Evolutionary conservation across 345 rosid genomes (phyloP).

Genomic region (Iberis pinnata): DNA sequence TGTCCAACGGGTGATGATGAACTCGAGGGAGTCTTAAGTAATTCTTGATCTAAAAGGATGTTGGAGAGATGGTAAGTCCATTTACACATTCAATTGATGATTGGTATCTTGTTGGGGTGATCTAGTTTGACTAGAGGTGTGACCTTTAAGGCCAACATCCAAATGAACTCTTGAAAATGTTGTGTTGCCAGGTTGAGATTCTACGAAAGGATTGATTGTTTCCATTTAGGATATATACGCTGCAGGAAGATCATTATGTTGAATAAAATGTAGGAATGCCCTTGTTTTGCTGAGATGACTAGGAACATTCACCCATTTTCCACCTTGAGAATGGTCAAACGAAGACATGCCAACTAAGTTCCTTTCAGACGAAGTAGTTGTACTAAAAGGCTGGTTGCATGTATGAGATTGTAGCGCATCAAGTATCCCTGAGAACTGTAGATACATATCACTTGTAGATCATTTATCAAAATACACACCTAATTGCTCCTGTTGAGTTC

Average conservation of each 20-base stretch:
- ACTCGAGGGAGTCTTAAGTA: slow-evolving; percentile 9
- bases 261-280: slow-evolving; percentile 7
- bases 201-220: slow-evolving; percentile 10
- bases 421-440: slow-evolving; percentile 19
- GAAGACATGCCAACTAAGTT: slow-evolving; percentile 10
- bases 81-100: slow-evolving; percentile 24
- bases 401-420: slow-evolving; percentile 19
- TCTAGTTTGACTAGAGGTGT: slow-evolving; percentile 5
- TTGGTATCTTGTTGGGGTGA: slow-evolving; percentile 16
- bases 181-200: slow-evolving; percentile 3
- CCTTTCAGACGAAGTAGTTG: slow-evolving; percentile 16
- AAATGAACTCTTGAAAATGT: slow-evolving; percentile 12
- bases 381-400: slow-evolving; percentile 1
- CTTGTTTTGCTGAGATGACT: slow-evolving; percentile 6
- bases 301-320: slow-evolving; percentile 6
- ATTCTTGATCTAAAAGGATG: slow-evolving; percentile 16
- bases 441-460: slow-evolving; percentile 37
- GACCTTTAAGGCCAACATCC: slow-evolving; percentile 14
- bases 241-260: slow-evolving; percentile 7
- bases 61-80: slow-evolving; percentile 27
- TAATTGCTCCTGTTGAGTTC: slow-evolving; percentile 34
- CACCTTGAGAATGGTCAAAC: slow-evolving; percentile 20
- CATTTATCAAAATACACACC: slow-evolving; percentile 32
- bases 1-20: slow-evolving; percentile 5
- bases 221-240: slow-evolving; percentile 13